Percentiles rank a stretch among this genome's conserved stretches.
phyloP scores from a whole-genome alignment of 1,139 yeast genomes.

The Suhomyces bribrorum region DNA sequence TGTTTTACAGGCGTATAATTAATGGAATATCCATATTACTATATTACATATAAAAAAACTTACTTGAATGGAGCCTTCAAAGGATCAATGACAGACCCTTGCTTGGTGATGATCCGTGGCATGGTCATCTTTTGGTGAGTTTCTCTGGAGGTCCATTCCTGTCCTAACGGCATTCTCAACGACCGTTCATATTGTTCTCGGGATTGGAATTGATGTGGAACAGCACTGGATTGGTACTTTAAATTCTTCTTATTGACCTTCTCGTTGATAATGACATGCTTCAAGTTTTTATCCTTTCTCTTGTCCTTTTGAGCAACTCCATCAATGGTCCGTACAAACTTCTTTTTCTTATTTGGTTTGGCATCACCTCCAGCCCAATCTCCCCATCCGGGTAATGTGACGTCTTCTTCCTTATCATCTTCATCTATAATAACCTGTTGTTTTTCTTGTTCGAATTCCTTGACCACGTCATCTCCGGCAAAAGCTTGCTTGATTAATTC shows the following conservation, averaged over 20 bases:
- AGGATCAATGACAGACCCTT: conserved; percentile 90
- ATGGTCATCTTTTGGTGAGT: conserved; percentile 86
- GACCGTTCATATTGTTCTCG: conserved; percentile 94
- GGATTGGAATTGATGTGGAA: conserved; percentile 92
- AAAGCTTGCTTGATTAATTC: conserved; percentile 88
- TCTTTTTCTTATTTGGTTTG: conserved; percentile 45
- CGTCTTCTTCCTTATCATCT: conserved; percentile 83
- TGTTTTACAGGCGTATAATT: no score
- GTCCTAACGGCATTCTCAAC: conserved; percentile 94
- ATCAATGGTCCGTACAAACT: conserved; percentile 64
- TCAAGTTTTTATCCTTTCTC: conserved; percentile 74
- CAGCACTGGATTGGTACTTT: conserved; percentile 81
- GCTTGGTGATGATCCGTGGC: conserved; percentile 85
- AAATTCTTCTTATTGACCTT: conserved; percentile 77
- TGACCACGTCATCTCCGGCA: conserved; percentile 93
- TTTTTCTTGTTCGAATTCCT: conserved; percentile 78
- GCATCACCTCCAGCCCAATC: conserved; percentile 73
- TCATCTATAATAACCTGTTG: conserved; percentile 67
- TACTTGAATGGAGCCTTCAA: conserved; percentile 68
- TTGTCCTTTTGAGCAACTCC: conserved; percentile 73
- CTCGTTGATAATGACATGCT: conserved; percentile 88
- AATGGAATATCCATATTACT: conserved; percentile 2
- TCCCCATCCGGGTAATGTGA: conserved; percentile 95
- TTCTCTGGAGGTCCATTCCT: conserved; percentile 90
- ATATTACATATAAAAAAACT: conserved; percentile 4